Evolutionary conservation across 176 grass and related monocot genomes (phyloP).

Genomic region (Musa itinerans): DNA sequence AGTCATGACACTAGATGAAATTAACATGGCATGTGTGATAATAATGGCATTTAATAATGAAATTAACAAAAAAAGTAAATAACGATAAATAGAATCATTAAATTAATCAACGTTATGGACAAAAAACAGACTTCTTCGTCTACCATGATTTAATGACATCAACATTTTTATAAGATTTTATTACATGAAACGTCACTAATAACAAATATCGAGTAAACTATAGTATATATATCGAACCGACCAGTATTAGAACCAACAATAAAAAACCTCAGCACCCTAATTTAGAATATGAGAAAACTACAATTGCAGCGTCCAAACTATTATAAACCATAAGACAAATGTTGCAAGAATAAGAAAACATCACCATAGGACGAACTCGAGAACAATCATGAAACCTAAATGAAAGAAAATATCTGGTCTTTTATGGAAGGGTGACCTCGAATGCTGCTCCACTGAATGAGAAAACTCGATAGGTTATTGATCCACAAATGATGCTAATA

Average conservation of each 20-base stretch:
- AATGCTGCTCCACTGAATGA: background rate
- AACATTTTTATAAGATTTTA: too few species aligned
- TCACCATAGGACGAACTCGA: background rate
- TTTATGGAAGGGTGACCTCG: constrained; percentile 3
- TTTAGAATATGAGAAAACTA: background rate
- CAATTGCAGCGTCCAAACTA: background rate
- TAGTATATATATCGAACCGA: too few species aligned
- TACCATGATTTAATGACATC: too few species aligned
- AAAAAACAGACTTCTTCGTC: too few species aligned
- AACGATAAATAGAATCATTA: too few species aligned
- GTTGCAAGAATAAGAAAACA: background rate
- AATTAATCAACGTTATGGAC: too few species aligned
- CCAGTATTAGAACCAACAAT: background rate
- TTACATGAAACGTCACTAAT: too few species aligned
- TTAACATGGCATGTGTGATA: too few species aligned
- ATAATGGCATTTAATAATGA: too few species aligned
- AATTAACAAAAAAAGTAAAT: too few species aligned
- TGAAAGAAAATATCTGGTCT: background rate
- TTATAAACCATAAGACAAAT: background rate
- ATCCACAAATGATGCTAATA: background rate
- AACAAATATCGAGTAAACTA: too few species aligned
- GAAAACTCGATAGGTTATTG: background rate
- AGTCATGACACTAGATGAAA: too few species aligned
- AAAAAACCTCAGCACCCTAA: background rate
- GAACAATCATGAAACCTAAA: background rate